Evolutionary conservation across 2,329 filamentous ascomycete species (phyloP).

Genomic region (Leptographium flavum): DNA sequence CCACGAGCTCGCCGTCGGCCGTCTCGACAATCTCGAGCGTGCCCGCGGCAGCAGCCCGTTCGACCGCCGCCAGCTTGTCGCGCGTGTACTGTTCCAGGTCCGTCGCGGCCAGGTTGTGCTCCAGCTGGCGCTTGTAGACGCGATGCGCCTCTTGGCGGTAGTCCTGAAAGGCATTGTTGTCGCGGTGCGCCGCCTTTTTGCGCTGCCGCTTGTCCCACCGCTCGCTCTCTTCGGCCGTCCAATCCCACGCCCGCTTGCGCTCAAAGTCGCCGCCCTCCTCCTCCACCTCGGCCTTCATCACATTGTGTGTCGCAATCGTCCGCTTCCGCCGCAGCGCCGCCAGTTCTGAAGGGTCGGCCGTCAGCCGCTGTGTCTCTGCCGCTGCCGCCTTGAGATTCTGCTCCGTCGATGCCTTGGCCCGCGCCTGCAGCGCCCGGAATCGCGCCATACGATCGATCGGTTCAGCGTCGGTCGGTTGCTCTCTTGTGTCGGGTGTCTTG

Average conservation of each 20-base stretch:
- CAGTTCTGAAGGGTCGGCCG: conserved; percentile 64
- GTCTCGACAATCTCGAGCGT: conserved; percentile 89
- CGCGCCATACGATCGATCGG: conserved; percentile 53
- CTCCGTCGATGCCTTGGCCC: conserved; percentile 56
- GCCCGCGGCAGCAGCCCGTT: conserved; percentile 70
- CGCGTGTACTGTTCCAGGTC: conserved; percentile 75
- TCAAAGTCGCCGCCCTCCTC: conserved; percentile 85
- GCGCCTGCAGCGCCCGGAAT: conserved; percentile 77
- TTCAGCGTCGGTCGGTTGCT: background rate
- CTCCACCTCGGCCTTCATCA: conserved; percentile 82
- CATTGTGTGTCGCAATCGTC: conserved; percentile 79
- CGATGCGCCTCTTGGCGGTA: conserved; percentile 80
- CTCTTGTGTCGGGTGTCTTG: background rate
- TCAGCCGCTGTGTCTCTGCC: conserved; percentile 65
- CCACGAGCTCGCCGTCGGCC: conserved; percentile 86
- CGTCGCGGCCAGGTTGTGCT: conserved; percentile 52
- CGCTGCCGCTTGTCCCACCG: conserved; percentile 82
- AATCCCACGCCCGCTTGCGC: conserved; percentile 96
- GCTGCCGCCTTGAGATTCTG: conserved; percentile 75
- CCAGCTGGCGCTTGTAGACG: conserved; percentile 80
- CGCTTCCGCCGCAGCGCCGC: conserved; percentile 70
- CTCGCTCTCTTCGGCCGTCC: conserved; percentile 90
- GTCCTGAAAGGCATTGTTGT: conserved; percentile 82
- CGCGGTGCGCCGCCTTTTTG: conserved; percentile 68
- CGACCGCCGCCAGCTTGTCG: conserved; percentile 72